Evolutionary conservation across 2,329 filamentous ascomycete genomes (phyloP), one percentile per base, ranked within the genome.

Genomic region (Microascus cirrosus): DNA sequence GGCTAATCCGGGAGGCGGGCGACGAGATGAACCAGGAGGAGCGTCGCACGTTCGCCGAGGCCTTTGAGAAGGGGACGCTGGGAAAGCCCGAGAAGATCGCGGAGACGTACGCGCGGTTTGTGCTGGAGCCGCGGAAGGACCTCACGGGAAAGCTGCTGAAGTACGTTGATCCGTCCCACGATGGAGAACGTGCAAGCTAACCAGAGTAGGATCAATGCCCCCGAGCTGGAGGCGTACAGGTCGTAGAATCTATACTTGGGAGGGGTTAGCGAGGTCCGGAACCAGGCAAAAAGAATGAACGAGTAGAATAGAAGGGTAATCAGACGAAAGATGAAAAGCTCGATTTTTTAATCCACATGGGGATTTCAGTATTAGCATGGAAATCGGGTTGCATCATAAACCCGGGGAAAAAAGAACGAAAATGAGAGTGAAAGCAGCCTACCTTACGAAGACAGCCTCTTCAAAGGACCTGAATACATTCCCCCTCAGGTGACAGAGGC

Each of bases 241-340:
- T 45, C 39, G 10, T 20, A 56, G 15, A n/a, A 51, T 39, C 24
- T n/a, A 24, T 28, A 25, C 18, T 55, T 48, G 25, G 36, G 11
- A 45, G 34, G 20, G 12, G 42, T 56, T 56, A 56, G 54, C 42
- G 45, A n/a, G 24, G 54, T 51, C 39, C 34, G 18, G 12, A 22
- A 18, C 22, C 25, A 32, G 34, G 7, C n/a, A 50, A 50, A 22
- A 50, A 45, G 45, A 10, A 24, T 24, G n/a, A 7, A 39, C 3
- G 13, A n/a, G 20, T 53, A 63, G 53, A 58, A 59, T 58, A 62
- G 62, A 62, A 15, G 32, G 55, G 36, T 57, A 32, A 74, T 89
- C 86, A 89, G 85, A 80, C 80, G 85, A 89, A 89, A 89, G 86
- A 89, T 89, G 86, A 89, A 89, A 89, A 89, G 85, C 80, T 83